Evolutionary conservation across 192 early-diverging fungal species (phyloP).

Genomic region (Phlyctochytrium planicorne): DNA sequence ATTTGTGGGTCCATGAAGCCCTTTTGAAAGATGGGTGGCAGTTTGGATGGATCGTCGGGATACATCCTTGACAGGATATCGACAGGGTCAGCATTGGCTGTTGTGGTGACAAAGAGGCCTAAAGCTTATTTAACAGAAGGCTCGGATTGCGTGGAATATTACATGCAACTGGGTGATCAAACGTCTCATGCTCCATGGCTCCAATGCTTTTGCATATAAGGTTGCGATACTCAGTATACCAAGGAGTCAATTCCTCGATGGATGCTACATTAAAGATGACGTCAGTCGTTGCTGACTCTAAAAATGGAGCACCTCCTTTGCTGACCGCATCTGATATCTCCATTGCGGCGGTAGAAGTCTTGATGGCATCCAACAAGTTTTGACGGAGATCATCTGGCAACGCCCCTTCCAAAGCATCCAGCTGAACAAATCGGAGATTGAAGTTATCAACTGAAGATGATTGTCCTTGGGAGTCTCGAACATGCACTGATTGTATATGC

Average conservation of each 20-base stretch:
- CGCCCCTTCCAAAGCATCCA: conserved; percentile 13
- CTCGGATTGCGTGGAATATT: conserved; percentile 7
- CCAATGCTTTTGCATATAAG: conserved; percentile 60
- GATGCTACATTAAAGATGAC: background rate
- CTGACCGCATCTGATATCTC: background rate
- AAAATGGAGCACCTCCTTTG: no score
- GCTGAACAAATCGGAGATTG: conserved; percentile 60
- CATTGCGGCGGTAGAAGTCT: background rate
- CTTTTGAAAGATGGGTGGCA: conserved; percentile 59
- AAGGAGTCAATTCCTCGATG: conserved; percentile 68
- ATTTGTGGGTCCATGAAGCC: conserved; percentile 78
- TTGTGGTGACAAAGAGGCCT: conserved; percentile 61
- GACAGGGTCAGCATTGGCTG: conserved; percentile 74
- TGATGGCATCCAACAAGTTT: background rate
- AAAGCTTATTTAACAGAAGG: background rate
- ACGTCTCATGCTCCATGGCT: conserved; percentile 86
- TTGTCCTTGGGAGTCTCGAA: conserved; percentile 63
- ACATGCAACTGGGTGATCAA: conserved; percentile 92
- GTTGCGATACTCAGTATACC: conserved; percentile 79
- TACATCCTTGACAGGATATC: conserved; percentile 59
- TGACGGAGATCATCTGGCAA: background rate
- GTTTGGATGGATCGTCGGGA: conserved; percentile 11
- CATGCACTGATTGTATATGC: conserved; percentile 27
- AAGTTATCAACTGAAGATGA: conserved; percentile 62
- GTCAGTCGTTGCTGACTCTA: no score